Conservation (phyloP, 1,139 yeast species). For the Geotrichum histeridarum region DNA sequence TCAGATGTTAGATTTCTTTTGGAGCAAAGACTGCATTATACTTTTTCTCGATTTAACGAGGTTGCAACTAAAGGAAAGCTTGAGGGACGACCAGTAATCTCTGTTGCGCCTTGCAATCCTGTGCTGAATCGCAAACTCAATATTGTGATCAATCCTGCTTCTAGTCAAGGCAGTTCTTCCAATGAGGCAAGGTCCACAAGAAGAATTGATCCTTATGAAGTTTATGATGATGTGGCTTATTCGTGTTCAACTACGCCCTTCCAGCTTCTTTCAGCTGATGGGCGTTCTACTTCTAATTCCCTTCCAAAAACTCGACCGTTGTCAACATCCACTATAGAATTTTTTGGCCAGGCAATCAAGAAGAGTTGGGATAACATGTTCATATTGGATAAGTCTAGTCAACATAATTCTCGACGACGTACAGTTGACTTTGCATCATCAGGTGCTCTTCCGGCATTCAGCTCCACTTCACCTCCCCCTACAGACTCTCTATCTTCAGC, state of each 20-base stretch:
- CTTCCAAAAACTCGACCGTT: constrained; percentile 1
- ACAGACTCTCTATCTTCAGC: neutral
- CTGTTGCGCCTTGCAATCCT: constrained; percentile 47
- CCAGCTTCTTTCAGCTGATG: constrained; percentile 7
- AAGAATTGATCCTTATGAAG: constrained; percentile 54
- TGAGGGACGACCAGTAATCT: constrained; percentile 21
- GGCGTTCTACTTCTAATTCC: neutral
- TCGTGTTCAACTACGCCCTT: constrained; percentile 38
- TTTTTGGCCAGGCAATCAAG: constrained; percentile 3
- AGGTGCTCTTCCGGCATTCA: too few relatives aligned
- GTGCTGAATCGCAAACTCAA: constrained; percentile 47
- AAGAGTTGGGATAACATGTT: constrained; percentile 1
- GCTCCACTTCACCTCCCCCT: too few relatives aligned
- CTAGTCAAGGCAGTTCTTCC: constrained; percentile 12
- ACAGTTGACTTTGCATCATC: too few relatives aligned
- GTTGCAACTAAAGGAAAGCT: constrained; percentile 23
- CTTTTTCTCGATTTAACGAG: constrained; percentile 26
- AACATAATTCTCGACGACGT: too few relatives aligned
- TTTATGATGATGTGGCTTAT: constrained; percentile 72
- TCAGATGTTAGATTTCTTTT: constrained; percentile 31
- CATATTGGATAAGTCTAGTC: too few relatives aligned
- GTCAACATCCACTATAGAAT: constrained; percentile 12
- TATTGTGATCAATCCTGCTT: constrained; percentile 40
- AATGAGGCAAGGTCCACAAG: constrained; percentile 17
- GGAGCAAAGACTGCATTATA: constrained; percentile 26